Evolutionary conservation across 208 protist genomes (phyloP).

Genomic region (Naegleria fowleri): DNA sequence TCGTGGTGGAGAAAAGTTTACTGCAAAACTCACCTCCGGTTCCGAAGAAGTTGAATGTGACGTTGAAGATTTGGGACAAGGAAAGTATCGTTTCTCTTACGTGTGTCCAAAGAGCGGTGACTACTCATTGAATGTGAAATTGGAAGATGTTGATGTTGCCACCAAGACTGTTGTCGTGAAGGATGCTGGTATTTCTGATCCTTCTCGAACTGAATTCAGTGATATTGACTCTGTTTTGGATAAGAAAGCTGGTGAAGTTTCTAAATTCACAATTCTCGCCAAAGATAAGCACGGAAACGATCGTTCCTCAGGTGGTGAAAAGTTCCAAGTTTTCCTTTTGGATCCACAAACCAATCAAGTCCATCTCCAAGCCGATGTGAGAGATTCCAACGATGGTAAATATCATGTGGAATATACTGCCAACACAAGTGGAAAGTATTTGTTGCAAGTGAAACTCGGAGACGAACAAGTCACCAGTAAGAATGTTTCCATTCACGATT

Average conservation of each 20-base stretch:
- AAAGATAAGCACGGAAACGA: constrained; percentile 17
- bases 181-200: constrained; percentile 28
- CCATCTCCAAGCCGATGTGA: neutral
- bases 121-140: neutral
- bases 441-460: neutral
- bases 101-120: constrained; percentile 7
- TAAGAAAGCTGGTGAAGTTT: neutral
- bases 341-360: neutral
- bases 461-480: neutral
- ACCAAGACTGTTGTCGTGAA: neutral
- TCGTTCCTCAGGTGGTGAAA: constrained; percentile 25
- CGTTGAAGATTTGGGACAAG: neutral
- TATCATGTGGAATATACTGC: neutral
- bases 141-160: neutral
- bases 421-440: neutral
- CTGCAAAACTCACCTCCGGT: neutral
- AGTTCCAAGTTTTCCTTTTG: neutral
- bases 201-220: neutral
- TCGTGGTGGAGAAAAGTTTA: neutral
- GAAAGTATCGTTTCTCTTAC: neutral
- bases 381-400: neutral
- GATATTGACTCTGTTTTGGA: neutral
- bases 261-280: neutral
- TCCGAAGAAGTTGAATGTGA: neutral
- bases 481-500: neutral